Base-by-base conservation (phyloP, 345 rosid species). In the Ricinus communis region DNA sequence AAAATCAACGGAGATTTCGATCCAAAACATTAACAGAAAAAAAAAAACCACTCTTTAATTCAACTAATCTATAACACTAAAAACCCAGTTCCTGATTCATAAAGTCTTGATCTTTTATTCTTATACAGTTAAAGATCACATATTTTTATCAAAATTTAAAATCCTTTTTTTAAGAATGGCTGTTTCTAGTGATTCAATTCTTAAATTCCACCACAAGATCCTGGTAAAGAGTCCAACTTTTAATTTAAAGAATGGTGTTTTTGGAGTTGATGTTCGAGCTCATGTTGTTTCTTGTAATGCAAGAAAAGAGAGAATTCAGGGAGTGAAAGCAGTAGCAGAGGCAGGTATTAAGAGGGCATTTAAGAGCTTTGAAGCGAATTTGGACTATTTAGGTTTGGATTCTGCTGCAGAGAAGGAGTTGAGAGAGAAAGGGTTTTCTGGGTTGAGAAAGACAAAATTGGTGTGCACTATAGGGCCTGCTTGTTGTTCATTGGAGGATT, bases 381-480 rank as follows among this genome's bases (percentile, higher is more conserved):
- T 76, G 55, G 78, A 65, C 14, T 1, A 43, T 43, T 18, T 80
- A 66, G 82, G 86, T 53, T 68, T 86, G 27, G 90, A 88, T 75
- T 78, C 73, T 50, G 90, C 80, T 31, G 74, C 83, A 0, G 86
- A 83, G 73, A 75, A 68, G 46, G 93, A 86, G 82, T 55, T 86
- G 83, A 79, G 84, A 41, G 90, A 84, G 70, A 86, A 81, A 66
- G 93, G 93, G 40, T 86, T 86, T 71, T 31, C 84, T 71, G 90
- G 93, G 66, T 72, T 86, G 88, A 81, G 93, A 87, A 88, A 85
- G 83, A 88, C 90, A 24, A 88, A 88, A 83, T 77, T 88, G 2
- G 93, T 88, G 68, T 86, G 90, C 79, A 88, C 93, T 2, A 79
- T 88, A 52, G 93, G 93, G 50, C 93, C 93, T 5, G 84, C 93